Evolutionary conservation across 306 rosid genomes (phyloP).

Genomic region (Herpetospermum pedunculosum): DNA sequence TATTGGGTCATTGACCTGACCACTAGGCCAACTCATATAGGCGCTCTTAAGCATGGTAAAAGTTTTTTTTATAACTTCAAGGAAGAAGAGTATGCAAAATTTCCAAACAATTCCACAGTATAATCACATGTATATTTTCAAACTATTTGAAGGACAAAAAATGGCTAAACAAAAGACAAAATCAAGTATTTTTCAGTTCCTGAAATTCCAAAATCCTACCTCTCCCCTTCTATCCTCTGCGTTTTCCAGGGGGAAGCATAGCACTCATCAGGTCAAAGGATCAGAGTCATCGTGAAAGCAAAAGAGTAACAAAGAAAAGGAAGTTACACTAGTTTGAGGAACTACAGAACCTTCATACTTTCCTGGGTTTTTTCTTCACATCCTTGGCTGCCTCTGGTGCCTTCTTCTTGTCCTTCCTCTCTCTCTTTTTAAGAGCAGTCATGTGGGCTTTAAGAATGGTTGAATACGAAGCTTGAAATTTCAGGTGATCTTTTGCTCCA

Average conservation of each 20-base stretch:
- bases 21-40: no score
- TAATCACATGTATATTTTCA: neutral
- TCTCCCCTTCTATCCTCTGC: neutral
- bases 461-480: constrained; percentile 95
- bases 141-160: neutral
- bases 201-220: neutral
- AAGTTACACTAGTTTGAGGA: neutral
- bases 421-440: constrained; percentile 94
- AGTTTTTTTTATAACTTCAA: neutral
- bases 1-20: no score
- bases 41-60: neutral
- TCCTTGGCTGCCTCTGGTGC: constrained; percentile 44
- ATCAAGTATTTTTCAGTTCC: constrained; percentile 1
- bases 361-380: constrained; percentile 42
- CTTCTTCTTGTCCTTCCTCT: constrained; percentile 92
- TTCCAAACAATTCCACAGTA: neutral
- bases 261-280: constrained; percentile 4
- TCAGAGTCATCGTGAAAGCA: neutral
- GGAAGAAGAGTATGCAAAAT: neutral
- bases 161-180: neutral
- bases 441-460: constrained; percentile 91
- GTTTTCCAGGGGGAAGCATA: neutral
- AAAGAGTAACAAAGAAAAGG: neutral
- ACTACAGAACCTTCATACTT: constrained; percentile 11
- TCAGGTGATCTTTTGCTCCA: constrained; percentile 88